Conservation (phyloP, 306 rosid species). For the Adenanthera pavonina region DNA sequence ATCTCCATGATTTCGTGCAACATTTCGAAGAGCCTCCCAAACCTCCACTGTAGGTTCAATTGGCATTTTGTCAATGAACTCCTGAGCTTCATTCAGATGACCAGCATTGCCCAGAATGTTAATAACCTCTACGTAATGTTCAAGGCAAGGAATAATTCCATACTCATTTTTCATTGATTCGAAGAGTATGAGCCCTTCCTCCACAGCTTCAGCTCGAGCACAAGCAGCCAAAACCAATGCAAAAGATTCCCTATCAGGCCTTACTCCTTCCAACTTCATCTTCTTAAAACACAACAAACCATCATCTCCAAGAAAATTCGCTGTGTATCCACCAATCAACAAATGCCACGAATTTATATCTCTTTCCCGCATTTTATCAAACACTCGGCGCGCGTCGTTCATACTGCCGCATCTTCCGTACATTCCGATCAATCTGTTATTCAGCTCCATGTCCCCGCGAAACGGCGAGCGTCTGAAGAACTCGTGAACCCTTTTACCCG, state of each 20-base stretch:
- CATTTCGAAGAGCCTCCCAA: constrained; percentile 63
- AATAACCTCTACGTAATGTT: constrained; percentile 63
- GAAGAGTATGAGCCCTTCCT: constrained; percentile 61
- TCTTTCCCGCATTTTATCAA: constrained; percentile 72
- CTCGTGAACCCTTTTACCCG: constrained; percentile 61
- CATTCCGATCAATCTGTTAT: constrained; percentile 57
- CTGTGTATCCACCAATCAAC: constrained; percentile 67
- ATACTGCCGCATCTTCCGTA: constrained; percentile 61
- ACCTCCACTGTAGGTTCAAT: constrained; percentile 47
- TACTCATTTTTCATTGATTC: constrained; percentile 55
- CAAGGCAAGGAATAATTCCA: constrained; percentile 58
- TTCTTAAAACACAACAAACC: constrained; percentile 64
- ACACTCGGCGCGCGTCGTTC: constrained; percentile 76
- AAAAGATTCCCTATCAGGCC: constrained; percentile 59
- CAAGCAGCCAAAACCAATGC: constrained; percentile 67
- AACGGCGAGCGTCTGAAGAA: constrained; percentile 54
- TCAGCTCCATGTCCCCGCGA: constrained; percentile 59
- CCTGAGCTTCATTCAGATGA: constrained; percentile 72
- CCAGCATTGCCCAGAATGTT: constrained; percentile 72
- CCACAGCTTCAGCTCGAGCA: constrained; percentile 64
- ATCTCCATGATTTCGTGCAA: constrained; percentile 70
- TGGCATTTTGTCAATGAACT: constrained; percentile 69
- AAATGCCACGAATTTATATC: constrained; percentile 60
- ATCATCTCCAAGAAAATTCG: constrained; percentile 57
- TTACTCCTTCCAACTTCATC: constrained; percentile 60